A percentile compares a stretch with the other conserved stretches of the same genome.
Evolutionary conservation across 163 green algal genomes (phyloP).

Genomic region (Scenedesmus sp.): DNA sequence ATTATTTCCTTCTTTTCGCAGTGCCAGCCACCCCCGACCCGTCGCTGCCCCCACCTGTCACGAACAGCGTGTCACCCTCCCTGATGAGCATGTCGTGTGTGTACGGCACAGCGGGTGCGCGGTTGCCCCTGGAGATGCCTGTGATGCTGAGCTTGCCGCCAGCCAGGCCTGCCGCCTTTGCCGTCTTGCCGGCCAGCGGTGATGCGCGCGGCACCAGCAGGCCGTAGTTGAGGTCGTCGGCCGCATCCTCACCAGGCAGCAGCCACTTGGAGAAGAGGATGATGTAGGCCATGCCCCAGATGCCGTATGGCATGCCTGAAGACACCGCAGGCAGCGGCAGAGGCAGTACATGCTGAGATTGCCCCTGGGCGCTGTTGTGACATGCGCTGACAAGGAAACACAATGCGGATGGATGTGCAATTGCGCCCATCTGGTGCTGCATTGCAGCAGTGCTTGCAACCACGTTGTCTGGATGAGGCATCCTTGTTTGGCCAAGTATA

Average conservation of each 20-base stretch:
- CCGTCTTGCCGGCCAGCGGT: slow-evolving; percentile 15
- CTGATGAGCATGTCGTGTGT: background rate
- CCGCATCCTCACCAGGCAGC: slow-evolving; percentile 48
- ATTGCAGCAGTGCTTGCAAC: too few relatives aligned
- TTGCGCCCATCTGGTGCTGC: too few relatives aligned
- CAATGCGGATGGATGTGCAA: too few relatives aligned
- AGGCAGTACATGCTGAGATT: background rate
- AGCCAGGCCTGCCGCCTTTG: background rate
- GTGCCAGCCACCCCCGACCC: too few relatives aligned
- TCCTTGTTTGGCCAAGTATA: too few relatives aligned
- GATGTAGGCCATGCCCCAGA: slow-evolving; percentile 57
- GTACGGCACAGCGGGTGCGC: slow-evolving; percentile 7
- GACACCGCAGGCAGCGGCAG: background rate
- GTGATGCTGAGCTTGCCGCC: slow-evolving; percentile 21
- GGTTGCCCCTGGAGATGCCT: background rate
- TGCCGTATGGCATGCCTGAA: background rate
- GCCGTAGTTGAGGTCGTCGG: slow-evolving; percentile 31
- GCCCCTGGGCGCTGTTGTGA: too few relatives aligned
- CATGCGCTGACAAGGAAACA: too few relatives aligned
- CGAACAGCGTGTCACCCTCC: slow-evolving; percentile 25
- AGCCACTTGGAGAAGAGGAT: slow-evolving; percentile 54
- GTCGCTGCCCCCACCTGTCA: slow-evolving; percentile 19
- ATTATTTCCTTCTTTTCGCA: too few relatives aligned
- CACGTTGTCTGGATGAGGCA: too few relatives aligned
- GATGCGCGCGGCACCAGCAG: slow-evolving; percentile 19